Evolutionary conservation across 2,329 filamentous ascomycete genomes (phyloP).

Genomic region (Fusarium chuoi): DNA sequence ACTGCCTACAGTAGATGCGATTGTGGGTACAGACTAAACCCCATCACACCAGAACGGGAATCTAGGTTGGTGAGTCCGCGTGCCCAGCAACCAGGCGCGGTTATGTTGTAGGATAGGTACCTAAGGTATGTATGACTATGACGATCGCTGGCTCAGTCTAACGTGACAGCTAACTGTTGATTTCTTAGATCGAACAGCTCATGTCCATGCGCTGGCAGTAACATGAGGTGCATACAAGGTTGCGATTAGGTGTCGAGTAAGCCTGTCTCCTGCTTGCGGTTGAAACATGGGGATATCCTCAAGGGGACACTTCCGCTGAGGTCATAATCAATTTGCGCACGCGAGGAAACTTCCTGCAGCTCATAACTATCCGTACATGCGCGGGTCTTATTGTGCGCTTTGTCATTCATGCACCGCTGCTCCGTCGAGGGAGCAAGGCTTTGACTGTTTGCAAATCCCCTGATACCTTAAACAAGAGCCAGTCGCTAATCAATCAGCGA

Average conservation of each 20-base stretch:
- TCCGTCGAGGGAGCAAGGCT: not conserved
- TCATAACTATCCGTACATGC: not conserved
- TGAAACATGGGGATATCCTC: conserved; percentile 25
- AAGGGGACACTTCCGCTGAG: conserved; percentile 9
- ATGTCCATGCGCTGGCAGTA: conserved; percentile 8
- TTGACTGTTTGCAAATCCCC: not conserved
- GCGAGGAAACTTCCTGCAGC: conserved; percentile 1
- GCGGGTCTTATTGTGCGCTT: not conserved
- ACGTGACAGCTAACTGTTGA: conserved; percentile 8
- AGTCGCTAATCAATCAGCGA: not conserved
- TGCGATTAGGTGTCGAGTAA: not conserved
- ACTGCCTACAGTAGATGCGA: conserved; percentile 18
- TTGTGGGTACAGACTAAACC: conserved; percentile 1
- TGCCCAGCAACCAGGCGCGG: not conserved
- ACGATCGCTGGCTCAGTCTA: conserved; percentile 20
- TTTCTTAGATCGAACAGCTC: conserved; percentile 14
- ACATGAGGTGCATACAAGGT: not conserved
- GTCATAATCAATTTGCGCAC: not conserved
- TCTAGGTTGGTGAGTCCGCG: conserved; percentile 4
- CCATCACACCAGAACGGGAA: conserved; percentile 19
- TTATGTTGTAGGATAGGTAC: not conserved
- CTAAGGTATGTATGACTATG: no score
- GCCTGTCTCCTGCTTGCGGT: conserved; percentile 2
- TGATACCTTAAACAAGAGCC: not conserved
- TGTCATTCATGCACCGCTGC: not conserved